Evolutionary conservation across 2,329 filamentous ascomycete genomes (phyloP), one percentile per base, ranked within the genome.

Genomic region (Xylaria sp.): DNA sequence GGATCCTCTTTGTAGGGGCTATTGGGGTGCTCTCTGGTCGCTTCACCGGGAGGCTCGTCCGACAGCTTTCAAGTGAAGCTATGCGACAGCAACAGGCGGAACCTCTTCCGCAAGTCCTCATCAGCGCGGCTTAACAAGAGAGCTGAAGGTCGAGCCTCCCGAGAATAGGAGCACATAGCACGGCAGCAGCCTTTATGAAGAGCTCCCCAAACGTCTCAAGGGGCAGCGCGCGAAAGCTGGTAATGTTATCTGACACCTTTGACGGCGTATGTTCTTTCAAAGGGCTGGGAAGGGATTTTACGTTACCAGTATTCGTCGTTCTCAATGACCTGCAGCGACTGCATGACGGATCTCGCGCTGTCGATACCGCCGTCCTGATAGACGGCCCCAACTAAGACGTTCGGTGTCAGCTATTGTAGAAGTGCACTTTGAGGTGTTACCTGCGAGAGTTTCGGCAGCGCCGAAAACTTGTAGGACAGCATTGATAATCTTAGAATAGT

Each of bases 331-430:
- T 18, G 34, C 44, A 70, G 60, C 7, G 39, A 9, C 4, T 28
- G n/a, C 58, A 71, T 70, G 55, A 51, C 69, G 1, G 37, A 51
- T n/a, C 10, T 44, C 13, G 69, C 71, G 25, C 50, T 66, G 15
- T 59, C 55, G 5, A 71, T 37, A 56, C 69, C 71, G 9, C 69
- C 51, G n/a, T 72, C 71, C 13, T 31, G 28, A 28, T 64, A 69
- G 18, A 65, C 69, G 12, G 69, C 63, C 0, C 66, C 71, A 18
- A 70, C 56, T 63, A n/a, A 4, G 28, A 28, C 7, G 55, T 15
- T 46, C 4, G 4, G 20, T 3, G 20, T 63, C 9, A 54, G 60
- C 39, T 55, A 44, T 63, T 25, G 50, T 39, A 15, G 15, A 15
- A 8, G 18, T 3, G 39, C 18, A 46, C 10, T n/a, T 37, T 41